Conservation (phyloP, 768 basidiomycete genomes). For the Rhizopogon salebrosus region DNA sequence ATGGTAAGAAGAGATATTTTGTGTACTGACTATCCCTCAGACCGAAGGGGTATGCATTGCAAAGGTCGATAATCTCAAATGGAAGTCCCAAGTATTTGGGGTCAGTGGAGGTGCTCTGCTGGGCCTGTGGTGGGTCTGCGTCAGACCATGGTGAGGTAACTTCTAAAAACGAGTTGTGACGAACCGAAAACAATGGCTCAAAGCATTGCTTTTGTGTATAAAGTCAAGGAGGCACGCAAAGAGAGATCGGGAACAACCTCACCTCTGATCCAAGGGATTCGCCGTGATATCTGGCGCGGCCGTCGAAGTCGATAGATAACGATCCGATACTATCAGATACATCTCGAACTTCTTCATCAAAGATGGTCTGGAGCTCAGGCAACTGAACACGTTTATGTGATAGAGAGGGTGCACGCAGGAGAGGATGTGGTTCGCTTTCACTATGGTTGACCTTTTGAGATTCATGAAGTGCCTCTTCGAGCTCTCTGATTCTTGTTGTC, state of each 20-base stretch:
- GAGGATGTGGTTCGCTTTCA: conserved; percentile 14
- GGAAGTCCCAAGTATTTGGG: conserved; percentile 32
- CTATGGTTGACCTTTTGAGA: conserved; percentile 13
- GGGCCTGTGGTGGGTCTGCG: background rate
- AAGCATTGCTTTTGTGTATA: conserved; percentile 27
- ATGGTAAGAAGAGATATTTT: conserved; percentile 33
- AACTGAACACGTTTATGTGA: conserved; percentile 5
- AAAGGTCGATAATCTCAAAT: conserved; percentile 37
- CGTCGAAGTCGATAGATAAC: conserved; percentile 42
- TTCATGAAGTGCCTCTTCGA: conserved; percentile 37
- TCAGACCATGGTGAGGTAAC: conserved; percentile 1
- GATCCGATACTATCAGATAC: conserved; percentile 41
- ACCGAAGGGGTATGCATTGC: conserved; percentile 47
- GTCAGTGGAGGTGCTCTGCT: conserved; percentile 5
- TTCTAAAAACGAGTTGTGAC: background rate
- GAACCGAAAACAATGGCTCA: conserved; percentile 28
- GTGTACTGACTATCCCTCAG: conserved; percentile 32
- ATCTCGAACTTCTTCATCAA: conserved; percentile 19
- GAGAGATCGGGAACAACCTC: conserved; percentile 3
- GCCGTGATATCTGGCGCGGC: conserved; percentile 46
- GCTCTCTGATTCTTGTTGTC: conserved; percentile 37
- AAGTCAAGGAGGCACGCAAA: background rate
- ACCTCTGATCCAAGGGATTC: conserved; percentile 48
- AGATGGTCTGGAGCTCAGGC: conserved; percentile 10
- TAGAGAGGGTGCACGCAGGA: conserved; percentile 6